Evolutionary conservation across 768 basidiomycete genomes (phyloP), one percentile per base, ranked within the genome.

Genomic region (Rhizopogon vinicolor): DNA sequence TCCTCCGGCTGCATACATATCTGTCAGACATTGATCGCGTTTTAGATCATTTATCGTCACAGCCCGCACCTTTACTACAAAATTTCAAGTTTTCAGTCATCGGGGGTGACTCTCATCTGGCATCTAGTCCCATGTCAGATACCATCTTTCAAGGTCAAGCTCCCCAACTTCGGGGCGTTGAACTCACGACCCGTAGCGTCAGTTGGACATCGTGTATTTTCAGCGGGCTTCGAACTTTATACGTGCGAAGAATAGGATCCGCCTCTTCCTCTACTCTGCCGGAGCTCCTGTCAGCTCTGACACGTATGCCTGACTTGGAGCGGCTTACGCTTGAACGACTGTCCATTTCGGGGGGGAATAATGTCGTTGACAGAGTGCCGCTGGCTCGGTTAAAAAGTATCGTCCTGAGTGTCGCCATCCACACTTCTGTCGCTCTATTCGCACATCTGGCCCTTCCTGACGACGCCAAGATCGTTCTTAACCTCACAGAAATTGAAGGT

Each of bases 151-250:
- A 58, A 25, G 72, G 68, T 35, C 59, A 68, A 10, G 66, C 67
- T 3, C 71, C 73, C 14, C 62, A 61, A 28, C 66, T 80, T 25
- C 70, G 69, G 46, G 60, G 59, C 22, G 56, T 79, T 14, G 70
- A 75, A 52, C 60, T 81, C 0, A 63, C 53, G 14, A 62, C 67
- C 19, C 72, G 73, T 52, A 63, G 64, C 41, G 60, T 77, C 48
- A 58, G 66, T 5, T 73, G 75, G 73, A 64, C 68, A 19, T 75
- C 72, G 2, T 59, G 67, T 4, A 57, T 75, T 10, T 62, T 79
- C 29, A 52, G 54, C 40, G 65, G 66, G 48, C 68, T 80, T 7
- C 70, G 68, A 18, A 64, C 68, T 52, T 65, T 79, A 29, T 69
- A 67, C 43, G 56, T 79, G 9, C 59, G 67, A 44, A 55, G 72